Percentiles rank a stretch among this genome's conserved stretches.
phyloP scores from a whole-genome alignment of 768 basidiomycete genomes.

The Lyophyllum semitale region DNA sequence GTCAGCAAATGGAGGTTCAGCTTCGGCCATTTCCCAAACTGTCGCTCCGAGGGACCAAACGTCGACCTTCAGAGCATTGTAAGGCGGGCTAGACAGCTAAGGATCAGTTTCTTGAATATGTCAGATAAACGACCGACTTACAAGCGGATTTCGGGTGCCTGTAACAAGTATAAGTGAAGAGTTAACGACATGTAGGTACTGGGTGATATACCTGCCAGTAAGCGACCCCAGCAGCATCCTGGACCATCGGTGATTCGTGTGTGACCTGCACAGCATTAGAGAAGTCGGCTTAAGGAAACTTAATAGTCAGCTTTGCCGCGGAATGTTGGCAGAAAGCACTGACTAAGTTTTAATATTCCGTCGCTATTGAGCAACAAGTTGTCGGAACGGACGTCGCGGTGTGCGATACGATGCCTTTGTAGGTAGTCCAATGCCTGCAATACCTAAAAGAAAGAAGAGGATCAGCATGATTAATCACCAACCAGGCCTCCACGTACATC shows the following conservation, averaged over 20 bases:
- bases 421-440: conserved; percentile 68
- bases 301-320: background rate
- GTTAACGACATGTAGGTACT: background rate
- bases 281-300: conserved; percentile 68
- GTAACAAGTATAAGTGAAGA: background rate
- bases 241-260: conserved; percentile 47
- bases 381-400: conserved; percentile 84
- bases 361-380: conserved; percentile 72
- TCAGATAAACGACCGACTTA: conserved; percentile 32
- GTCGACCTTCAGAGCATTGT: conserved; percentile 75
- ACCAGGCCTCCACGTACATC: conserved; percentile 58
- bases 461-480: conserved; percentile 6
- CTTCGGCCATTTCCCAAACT: conserved; percentile 80
- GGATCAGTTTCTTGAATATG: background rate
- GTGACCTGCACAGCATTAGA: conserved; percentile 70
- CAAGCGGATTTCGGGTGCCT: conserved; percentile 78
- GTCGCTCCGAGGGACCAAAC: conserved; percentile 85
- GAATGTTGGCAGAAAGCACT: conserved; percentile 24
- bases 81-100: conserved; percentile 51
- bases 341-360: conserved; percentile 77
- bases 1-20: conserved; percentile 71
- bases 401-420: conserved; percentile 66
- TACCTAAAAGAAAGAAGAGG: conserved; percentile 40
- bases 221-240: conserved; percentile 68
- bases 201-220: conserved; percentile 70